A percentile compares a stretch with the other conserved stretches of the same genome.
phyloP scores from a whole-genome alignment of 208 protist species.

The Leishmania aethiopica region DNA sequence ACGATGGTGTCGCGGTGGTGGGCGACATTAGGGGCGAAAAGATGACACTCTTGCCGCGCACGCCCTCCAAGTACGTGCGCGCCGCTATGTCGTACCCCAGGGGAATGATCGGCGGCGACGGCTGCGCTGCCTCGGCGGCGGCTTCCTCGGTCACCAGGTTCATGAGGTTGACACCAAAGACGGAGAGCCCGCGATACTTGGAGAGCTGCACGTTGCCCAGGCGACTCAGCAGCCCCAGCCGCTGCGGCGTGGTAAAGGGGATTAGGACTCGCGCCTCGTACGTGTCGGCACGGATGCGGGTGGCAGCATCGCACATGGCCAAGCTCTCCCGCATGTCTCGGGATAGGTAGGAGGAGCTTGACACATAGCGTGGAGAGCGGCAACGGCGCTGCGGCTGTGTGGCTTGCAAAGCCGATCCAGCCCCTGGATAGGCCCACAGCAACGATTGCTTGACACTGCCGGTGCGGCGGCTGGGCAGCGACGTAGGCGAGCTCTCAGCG shows the following conservation, averaged over 20 bases:
- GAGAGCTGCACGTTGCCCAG: slow-evolving; percentile 58
- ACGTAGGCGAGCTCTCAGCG: background rate
- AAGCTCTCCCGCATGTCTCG: slow-evolving; percentile 27
- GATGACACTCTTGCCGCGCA: slow-evolving; percentile 33
- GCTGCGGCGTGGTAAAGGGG: slow-evolving; percentile 72
- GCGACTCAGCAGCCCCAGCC: slow-evolving; percentile 54
- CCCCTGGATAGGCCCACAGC: background rate
- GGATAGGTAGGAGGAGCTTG: slow-evolving; percentile 28
- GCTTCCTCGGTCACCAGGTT: slow-evolving; percentile 68
- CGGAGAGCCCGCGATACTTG: slow-evolving; percentile 45
- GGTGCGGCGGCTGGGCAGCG: background rate
- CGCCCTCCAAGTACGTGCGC: slow-evolving; percentile 35
- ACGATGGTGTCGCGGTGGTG: background rate
- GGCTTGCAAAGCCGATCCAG: background rate
- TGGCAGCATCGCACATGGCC: slow-evolving; percentile 34
- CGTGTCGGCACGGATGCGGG: slow-evolving; percentile 26
- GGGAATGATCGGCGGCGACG: slow-evolving; percentile 47
- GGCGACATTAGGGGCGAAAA: slow-evolving; percentile 13
- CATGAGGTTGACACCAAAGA: slow-evolving; percentile 60
- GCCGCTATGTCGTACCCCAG: slow-evolving; percentile 56
- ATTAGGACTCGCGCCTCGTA: slow-evolving; percentile 44
- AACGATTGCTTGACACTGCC: background rate
- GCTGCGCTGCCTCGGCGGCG: slow-evolving; percentile 28
- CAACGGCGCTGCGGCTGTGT: background rate
- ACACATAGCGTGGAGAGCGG: slow-evolving; percentile 11